Evolutionary conservation across 2,329 filamentous ascomycete genomes (phyloP).

Genomic region (Sclerotinia subarctica): DNA sequence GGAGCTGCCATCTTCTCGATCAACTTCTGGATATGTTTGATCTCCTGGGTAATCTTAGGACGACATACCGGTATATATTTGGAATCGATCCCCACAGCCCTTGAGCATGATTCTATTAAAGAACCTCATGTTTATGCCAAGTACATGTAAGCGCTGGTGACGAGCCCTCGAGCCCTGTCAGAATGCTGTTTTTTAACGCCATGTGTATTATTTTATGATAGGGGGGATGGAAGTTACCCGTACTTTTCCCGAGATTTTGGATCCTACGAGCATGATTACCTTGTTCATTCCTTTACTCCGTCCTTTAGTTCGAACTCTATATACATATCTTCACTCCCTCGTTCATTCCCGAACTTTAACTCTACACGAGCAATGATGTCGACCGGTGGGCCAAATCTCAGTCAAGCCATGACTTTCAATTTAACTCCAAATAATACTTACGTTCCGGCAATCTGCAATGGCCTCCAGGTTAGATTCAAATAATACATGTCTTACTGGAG

Average conservation of each 20-base stretch:
- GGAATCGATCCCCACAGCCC: neutral
- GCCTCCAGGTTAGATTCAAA: too few species aligned
- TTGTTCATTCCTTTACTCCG: neutral
- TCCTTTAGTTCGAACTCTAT: neutral
- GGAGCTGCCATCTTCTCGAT: neutral
- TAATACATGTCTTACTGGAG: neutral
- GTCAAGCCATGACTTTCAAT: neutral
- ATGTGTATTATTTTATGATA: neutral
- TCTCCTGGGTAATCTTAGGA: neutral
- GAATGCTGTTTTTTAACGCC: neutral
- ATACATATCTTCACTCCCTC: neutral
- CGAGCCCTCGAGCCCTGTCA: neutral
- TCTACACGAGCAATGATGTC: neutral
- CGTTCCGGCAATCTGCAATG: neutral
- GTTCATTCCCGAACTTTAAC: slow-evolving; percentile 9
- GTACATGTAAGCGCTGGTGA: slow-evolving; percentile 6
- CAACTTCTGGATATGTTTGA: neutral
- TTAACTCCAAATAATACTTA: neutral
- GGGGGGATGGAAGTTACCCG: neutral
- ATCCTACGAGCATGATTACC: neutral
- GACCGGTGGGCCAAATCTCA: too few species aligned
- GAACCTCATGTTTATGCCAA: neutral
- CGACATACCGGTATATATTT: neutral
- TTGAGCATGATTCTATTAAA: neutral
- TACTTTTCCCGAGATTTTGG: neutral